Base-by-base conservation (phyloP, 176 grass and related monocot species). In the Themeda triandra region DNA sequence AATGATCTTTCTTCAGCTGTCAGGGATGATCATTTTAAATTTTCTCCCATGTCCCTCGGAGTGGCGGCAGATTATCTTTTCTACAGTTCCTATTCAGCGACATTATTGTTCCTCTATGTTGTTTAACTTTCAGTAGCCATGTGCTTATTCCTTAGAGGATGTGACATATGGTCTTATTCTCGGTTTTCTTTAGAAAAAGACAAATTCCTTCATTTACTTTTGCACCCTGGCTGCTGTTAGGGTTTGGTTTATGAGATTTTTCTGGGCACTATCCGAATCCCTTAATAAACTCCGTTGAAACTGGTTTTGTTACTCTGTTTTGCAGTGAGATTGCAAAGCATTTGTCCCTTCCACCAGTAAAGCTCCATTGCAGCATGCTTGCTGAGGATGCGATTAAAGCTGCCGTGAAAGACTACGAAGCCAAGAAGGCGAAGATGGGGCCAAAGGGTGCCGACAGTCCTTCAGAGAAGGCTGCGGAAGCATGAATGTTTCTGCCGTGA, bases 311-410 rank as follows among this genome's bases (percentile, higher is more conserved):
- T 91, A 33, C 63, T 48, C 27, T 81, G 10, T 48, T 85, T 81
- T 80, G 40, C 84, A 94, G 97, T 41, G 92, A 99, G 88, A 99
- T 99, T 48, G 93, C 97, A 11, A 96, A 96, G 54, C 97, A 99
- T 71, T 84, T 99, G 83, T 94, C 93, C 6, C 97, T 99, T 86
- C 97, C 97, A 48, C 97, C 97, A 13, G 97, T 96, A 75, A 99
- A 99, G 91, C 90, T 99, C 36, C 93, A 99, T 21, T 99, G 97
- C 39, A 99, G 97, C 63, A 99, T 94, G 93, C 97, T 94, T 77
- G 97, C 97, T 0, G 93, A 96, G 73, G 93, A 99, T 91, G 97
- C 97, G 27, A 99, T 99, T 77, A 99, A 99, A 83, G 93, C 92
- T 82, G 97, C 93, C 1, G 90, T 99, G 41, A 99, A 99, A 77